Evolutionary conservation across 139 green algal genomes (phyloP), one percentile per base, ranked within the genome.

Genomic region (Asterochloris sp.): DNA sequence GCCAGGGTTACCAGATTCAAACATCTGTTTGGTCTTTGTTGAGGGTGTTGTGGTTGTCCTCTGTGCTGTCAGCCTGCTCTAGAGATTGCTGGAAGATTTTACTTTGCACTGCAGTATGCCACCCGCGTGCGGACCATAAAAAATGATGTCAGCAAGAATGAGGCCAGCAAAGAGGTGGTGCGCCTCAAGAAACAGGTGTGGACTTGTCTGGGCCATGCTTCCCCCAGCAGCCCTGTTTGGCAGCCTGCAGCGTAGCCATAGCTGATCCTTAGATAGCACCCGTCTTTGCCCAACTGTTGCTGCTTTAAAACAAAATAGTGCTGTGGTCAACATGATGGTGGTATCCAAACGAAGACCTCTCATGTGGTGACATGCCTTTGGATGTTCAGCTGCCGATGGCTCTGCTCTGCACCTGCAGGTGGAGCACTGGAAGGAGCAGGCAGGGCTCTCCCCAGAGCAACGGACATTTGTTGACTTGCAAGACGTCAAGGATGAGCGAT

Each of bases 381-480:
- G 24, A 15, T 76, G 23, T 16, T n/a, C 12, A 47, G 21, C 17
- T 76, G 69, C 19, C 13, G 8, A 26, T 78, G 73, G 26, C 38
- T 54, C 23, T 79, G 74, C 23, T 60, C 19, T 10, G 29, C 14
- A 23, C 23, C 13, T 54, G 87, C 80, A 91, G 86, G 82, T 99
- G n/a, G 93, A 97, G 26, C 91, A 94, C 83, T 98, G 95, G 96
- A 98, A 98, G 89, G 92, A 98, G 89, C 92, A 97, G 87, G 96
- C 96, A 1, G 95, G 95, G 12, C 84, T 98, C 80, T 83, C 91
- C 0, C 86, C 90, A 0, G 89, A 95, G 60, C 85, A 90, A 82
- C 89, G 92, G 54, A 85, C 88, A 29, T 89, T 85, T 74, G 86
- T 90, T 1, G 90, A 92, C 60, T 67, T 87, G 67, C n/a, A 74